phyloP scores from a whole-genome alignment of 2,329 filamentous ascomycete genomes.

The Apiospora malaysiana region DNA sequence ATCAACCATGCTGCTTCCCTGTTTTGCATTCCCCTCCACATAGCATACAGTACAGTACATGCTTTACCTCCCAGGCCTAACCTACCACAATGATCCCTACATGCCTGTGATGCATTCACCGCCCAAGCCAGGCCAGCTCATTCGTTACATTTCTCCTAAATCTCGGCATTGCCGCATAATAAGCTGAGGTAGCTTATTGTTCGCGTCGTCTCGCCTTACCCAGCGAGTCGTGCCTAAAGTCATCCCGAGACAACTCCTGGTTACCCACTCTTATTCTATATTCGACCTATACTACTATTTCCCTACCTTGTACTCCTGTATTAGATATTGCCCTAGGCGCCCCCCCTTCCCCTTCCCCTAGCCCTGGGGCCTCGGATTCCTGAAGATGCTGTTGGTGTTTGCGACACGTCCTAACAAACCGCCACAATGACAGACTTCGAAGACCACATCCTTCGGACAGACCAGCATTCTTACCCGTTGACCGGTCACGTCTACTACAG shows the following conservation, averaged over 20 bases:
- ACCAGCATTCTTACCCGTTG: conserved; percentile 31
- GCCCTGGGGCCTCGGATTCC: not conserved
- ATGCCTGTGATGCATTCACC: conserved; percentile 22
- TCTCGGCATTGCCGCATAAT: conserved; percentile 20
- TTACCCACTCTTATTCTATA: conserved; percentile 15
- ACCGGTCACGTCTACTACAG: conserved; percentile 39
- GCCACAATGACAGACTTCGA: conserved; percentile 37
- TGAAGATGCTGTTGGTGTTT: conserved; percentile 5
- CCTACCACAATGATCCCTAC: conserved; percentile 22
- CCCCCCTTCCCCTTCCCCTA: not conserved
- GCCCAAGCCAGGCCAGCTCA: conserved; percentile 17
- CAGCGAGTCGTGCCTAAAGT: conserved; percentile 14
- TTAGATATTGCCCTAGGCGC: not conserved
- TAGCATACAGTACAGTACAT: not conserved
- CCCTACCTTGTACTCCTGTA: not conserved
- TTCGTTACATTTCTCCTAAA: conserved; percentile 7
- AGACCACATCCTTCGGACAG: conserved; percentile 28
- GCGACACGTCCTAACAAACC: conserved; percentile 31
- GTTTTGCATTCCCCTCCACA: conserved; percentile 18
- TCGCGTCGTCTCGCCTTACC: conserved; percentile 10
- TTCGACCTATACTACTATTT: conserved; percentile 1
- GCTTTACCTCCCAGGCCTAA: conserved; percentile 3
- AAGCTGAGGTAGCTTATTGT: not conserved
- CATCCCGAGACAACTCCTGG: conserved; percentile 16
- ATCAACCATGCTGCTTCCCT: conserved; percentile 15